Percentiles rank a stretch among this genome's conserved stretches.
phyloP scores from a whole-genome alignment of 1,284 basidiomycete genomes.

The Erythrobasidium hasegawianum region DNA sequence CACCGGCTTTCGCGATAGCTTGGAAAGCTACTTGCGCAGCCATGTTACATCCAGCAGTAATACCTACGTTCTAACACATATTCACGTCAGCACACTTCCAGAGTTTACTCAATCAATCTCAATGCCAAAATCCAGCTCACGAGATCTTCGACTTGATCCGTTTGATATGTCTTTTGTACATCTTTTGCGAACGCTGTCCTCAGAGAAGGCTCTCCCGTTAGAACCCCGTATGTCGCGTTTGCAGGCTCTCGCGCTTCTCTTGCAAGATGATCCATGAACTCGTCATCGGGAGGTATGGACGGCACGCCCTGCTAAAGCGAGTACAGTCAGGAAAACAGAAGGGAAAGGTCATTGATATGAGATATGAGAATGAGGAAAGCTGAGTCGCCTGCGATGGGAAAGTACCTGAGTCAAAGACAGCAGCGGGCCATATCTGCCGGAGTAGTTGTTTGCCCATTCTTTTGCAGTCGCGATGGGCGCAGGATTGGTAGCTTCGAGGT shows the following conservation, averaged over 20 bases:
- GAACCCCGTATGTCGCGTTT: constrained; percentile 61
- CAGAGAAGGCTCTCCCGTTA: constrained; percentile 62
- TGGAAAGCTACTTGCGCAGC: constrained; percentile 65
- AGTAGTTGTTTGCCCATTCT: constrained; percentile 16
- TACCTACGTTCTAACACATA: constrained; percentile 55
- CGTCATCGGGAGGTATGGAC: constrained; percentile 60
- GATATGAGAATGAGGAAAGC: too few relatives aligned
- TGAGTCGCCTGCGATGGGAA: too few relatives aligned
- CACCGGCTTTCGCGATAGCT: constrained; percentile 65
- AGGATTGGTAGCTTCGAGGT: constrained; percentile 14
- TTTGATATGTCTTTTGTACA: constrained; percentile 62
- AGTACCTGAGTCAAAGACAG: constrained; percentile 68
- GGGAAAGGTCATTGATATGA: too few relatives aligned
- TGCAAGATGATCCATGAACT: constrained; percentile 58
- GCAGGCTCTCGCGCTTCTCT: constrained; percentile 53
- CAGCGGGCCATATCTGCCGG: constrained; percentile 52
- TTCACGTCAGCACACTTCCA: too few relatives aligned
- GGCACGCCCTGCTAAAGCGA: constrained; percentile 62
- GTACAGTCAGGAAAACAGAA: neutral
- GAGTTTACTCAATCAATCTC: too few relatives aligned
- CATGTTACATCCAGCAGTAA: constrained; percentile 53
- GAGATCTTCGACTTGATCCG: constrained; percentile 56
- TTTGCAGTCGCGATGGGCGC: constrained; percentile 18
- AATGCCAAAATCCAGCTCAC: constrained; percentile 66
- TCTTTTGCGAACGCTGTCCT: constrained; percentile 62